Conservation (phyloP, 1,284 basidiomycete genomes). For the Omphalotus olearius region DNA sequence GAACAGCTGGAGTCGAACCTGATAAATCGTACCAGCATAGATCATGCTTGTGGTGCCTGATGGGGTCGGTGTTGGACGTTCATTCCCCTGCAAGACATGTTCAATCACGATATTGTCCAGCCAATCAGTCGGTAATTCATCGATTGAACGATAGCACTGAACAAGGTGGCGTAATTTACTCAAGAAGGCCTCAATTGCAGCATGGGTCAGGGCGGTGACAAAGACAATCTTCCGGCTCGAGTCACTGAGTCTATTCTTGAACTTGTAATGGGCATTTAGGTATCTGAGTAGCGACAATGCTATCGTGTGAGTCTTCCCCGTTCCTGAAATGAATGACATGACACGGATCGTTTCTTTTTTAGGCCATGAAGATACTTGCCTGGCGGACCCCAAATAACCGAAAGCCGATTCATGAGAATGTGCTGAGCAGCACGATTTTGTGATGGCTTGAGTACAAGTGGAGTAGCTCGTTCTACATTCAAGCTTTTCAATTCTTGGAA, state of each 20-base stretch:
- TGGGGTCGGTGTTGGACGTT: slow-evolving; percentile 29
- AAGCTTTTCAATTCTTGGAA: slow-evolving; percentile 34
- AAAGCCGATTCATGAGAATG: slow-evolving; percentile 37
- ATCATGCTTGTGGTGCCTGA: slow-evolving; percentile 25
- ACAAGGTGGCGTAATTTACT: slow-evolving; percentile 34
- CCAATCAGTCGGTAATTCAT: slow-evolving; percentile 33
- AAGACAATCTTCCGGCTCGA: slow-evolving; percentile 33
- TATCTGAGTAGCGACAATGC: slow-evolving; percentile 41
- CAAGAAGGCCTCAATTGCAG: slow-evolving; percentile 43
- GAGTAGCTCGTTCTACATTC: slow-evolving; percentile 27
- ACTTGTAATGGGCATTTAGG: slow-evolving; percentile 32
- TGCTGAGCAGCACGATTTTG: slow-evolving; percentile 39
- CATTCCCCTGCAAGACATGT: slow-evolving; percentile 34
- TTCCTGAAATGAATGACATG: slow-evolving; percentile 26
- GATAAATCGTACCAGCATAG: slow-evolving; percentile 45
- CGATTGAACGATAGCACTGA: slow-evolving; percentile 32
- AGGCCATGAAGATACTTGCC: slow-evolving; percentile 23
- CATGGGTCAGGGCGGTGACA: slow-evolving; percentile 46
- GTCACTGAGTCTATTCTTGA: slow-evolving; percentile 17
- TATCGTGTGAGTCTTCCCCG: slow-evolving; percentile 48
- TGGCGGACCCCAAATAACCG: slow-evolving; percentile 47
- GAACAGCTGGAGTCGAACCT: slow-evolving; percentile 23
- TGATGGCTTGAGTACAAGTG: slow-evolving; percentile 38
- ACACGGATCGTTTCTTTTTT: no score
- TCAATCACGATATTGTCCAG: slow-evolving; percentile 34